These are phyloP conservation scores for Peronospora belbahrii DNA, from an alignment of 352 stramenopile genomes.

Conservation along the genomic window DNA sequence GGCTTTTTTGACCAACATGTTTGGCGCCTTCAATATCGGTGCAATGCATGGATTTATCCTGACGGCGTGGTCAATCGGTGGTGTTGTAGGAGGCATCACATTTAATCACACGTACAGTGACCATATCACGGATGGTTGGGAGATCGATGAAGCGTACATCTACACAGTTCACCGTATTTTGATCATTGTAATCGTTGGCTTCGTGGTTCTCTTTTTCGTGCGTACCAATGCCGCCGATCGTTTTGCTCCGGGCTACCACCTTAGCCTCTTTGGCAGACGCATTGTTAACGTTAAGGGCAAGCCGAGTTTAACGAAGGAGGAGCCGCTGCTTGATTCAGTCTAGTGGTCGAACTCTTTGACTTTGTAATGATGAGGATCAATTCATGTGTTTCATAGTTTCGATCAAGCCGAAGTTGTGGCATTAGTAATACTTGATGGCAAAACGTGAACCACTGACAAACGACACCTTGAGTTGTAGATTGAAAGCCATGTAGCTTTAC, in stretches of 20 bases:
- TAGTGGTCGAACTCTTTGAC: background rate
- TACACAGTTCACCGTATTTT: conserved; percentile 70
- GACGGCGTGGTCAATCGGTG: conserved; percentile 75
- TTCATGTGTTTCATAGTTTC: background rate
- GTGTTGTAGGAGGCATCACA: conserved; percentile 59
- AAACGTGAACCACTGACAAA: background rate
- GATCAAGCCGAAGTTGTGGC: background rate
- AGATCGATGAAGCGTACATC: conserved; percentile 42
- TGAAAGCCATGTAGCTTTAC: background rate
- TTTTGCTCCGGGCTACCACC: conserved; percentile 59
- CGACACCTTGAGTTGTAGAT: background rate
- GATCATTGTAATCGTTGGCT: conserved; percentile 36
- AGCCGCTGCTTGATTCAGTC: conserved; percentile 10
- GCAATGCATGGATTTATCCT: conserved; percentile 76
- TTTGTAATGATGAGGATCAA: background rate
- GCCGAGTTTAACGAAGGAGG: conserved; percentile 19
- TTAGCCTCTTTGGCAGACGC: conserved; percentile 44
- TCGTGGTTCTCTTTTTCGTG: conserved; percentile 48
- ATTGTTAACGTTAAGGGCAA: conserved; percentile 52
- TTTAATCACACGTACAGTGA: conserved; percentile 52
- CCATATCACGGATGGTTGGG: conserved; percentile 15
- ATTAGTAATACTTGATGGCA: background rate
- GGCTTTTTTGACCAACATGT: conserved; percentile 78
- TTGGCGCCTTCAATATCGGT: conserved; percentile 75
- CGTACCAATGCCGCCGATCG: conserved; percentile 52